Base-by-base conservation (phyloP, 306 rosid species). In the Glycine soja region DNA sequence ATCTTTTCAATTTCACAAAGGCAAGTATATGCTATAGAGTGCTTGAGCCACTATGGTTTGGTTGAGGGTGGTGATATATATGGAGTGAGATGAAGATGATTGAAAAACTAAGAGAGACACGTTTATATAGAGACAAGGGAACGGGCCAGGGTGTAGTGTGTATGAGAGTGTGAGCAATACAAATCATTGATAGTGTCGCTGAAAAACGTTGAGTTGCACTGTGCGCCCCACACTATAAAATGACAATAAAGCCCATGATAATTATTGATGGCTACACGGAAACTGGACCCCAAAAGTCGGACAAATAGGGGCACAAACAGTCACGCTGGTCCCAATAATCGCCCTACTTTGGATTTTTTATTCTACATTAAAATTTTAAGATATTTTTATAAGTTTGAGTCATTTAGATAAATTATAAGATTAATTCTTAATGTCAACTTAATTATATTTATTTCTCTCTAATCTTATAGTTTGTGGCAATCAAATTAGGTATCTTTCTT, bases 1-100 rank as follows among this genome's bases (percentile, higher is more conserved):
- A 82, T 86, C 75, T 18, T 79, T 24, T 12, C 10, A 76, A 14
- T 3, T 30, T 24, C 13, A 9, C 10, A 72, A 54, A 40, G 53
- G 7, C 36, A 72, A 62, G n/a, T 62, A 59, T 38, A 38, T 16
- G 3, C 45, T 12, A 34, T 34, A 3, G 3, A 13, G 47, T 64
- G 48, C 4, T 32, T 62, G 3, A 32, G 68, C 4, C 43, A 16
- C n/a, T 50, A 0, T 24, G 40, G 12, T 16, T 30, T 8, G n/a
- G 16, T 70, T 11, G n/a, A 42, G 46, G 46, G 46, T 42, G 46
- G 12, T n/a, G 77, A 8, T 8, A 19, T 19, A 32, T 24, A 24
- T 24, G 30, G 30, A 61, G 43, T 61, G 32, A 30, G n/a, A 36
- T 3, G 36, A 15, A 15, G 66, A 56, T 72, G 63, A 36, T 69